Base-by-base conservation (phyloP, 129 eudicot genomes). In the Logfia minima region DNA sequence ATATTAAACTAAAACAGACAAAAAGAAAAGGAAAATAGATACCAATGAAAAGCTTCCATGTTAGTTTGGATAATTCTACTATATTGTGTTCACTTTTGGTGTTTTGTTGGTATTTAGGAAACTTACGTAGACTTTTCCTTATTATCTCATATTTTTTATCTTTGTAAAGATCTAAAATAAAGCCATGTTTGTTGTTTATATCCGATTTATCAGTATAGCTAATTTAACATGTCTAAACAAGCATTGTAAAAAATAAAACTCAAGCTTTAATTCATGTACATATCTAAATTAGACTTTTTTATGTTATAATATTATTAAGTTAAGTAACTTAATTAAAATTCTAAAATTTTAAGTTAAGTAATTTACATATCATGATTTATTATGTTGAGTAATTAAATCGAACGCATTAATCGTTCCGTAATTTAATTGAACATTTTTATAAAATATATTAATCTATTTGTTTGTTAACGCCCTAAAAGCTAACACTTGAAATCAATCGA, bases 81-180 rank as follows among this genome's bases (percentile, higher is more conserved):
- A 79, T 4, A 60, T 43, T 71, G 70, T 70, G 64, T 45, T 60
- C 71, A 70, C 69, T 79, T 79, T 60, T 61, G 41, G 77, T 66
- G 77, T 31, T 70, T 79, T 79, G 72, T 28, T 79, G 77, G 82
- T 79, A 70, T 32, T 29, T 41, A 61, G 82, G 82, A 41, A 71
- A 19, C 82, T 70, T 79, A 43, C n/a, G 8, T n/a, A 1, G 43
- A 23, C 35, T 0, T 13, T 19, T 52, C n/a, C 67, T 5, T 13
- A 10, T 4, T 31, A 31, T n/a, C 29, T 52, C 41, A 51, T 45
- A 18, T 11, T 26, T 19, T 14, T 6, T 24, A 6, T 53, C 8
- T 53, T 64, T 29, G 43, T 64, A 16, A 11, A 19, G n/a, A 41
- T 37, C 10, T 68, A 41, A 14, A 19, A 22, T 37, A n/a, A 19